These are phyloP conservation scores for Termitomyces sp. DNA, from an alignment of 768 basidiomycete genomes.

Conservation along the genomic window DNA sequence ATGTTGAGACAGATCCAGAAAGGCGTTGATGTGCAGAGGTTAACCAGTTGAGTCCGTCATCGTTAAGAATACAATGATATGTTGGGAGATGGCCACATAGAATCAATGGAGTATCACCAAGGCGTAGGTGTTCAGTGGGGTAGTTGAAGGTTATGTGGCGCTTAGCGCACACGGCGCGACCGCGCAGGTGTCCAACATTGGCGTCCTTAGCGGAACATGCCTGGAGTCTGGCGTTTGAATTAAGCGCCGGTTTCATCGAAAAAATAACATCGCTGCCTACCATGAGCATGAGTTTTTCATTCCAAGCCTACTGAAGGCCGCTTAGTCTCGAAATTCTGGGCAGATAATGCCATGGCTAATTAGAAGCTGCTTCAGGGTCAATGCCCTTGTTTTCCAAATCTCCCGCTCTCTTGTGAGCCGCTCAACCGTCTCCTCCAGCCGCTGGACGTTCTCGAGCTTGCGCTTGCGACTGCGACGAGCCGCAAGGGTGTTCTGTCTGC, in stretches of 20 bases:
- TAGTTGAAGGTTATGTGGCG: slow-evolving; percentile 8
- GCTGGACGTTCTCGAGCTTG: slow-evolving; percentile 64
- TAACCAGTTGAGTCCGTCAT: background rate
- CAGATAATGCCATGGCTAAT: slow-evolving; percentile 52
- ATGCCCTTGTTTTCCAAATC: slow-evolving; percentile 55
- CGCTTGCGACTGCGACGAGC: slow-evolving; percentile 76
- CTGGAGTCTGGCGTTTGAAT: slow-evolving; percentile 3
- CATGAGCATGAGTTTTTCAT: background rate
- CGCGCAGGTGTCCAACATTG: slow-evolving; percentile 9
- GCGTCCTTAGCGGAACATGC: slow-evolving; percentile 3
- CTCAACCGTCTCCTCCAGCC: slow-evolving; percentile 55
- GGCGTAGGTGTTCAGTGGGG: background rate
- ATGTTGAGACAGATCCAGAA: background rate
- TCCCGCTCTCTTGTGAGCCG: slow-evolving; percentile 53
- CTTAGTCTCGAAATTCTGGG: slow-evolving; percentile 40
- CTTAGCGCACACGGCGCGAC: slow-evolving; percentile 2
- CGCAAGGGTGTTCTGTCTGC: slow-evolving; percentile 80
- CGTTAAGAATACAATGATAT: background rate
- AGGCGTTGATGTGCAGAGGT: background rate
- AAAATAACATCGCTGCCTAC: slow-evolving; percentile 2
- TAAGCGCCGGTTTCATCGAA: slow-evolving; percentile 1
- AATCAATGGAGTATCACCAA: background rate
- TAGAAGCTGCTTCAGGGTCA: slow-evolving; percentile 47
- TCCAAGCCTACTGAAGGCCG: background rate
- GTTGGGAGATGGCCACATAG: slow-evolving; percentile 1